A percentile compares a stretch with the other conserved stretches of the same genome.
phyloP scores from a whole-genome alignment of 129 eudicot species.

The Logfia minima region DNA sequence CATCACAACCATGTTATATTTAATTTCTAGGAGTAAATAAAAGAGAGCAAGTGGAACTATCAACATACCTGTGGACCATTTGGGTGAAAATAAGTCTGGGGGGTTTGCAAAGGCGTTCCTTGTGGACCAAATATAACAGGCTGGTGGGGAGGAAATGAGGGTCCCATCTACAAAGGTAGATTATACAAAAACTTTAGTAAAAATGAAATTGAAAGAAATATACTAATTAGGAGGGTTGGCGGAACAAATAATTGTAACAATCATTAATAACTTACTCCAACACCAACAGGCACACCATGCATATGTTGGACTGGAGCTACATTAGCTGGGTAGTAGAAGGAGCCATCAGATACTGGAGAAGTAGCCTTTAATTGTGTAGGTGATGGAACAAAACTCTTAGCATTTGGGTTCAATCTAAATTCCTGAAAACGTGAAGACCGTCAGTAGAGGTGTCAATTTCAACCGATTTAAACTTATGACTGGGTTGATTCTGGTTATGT shows the following conservation, averaged over 20 bases:
- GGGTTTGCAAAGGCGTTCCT: slow-evolving; percentile 59
- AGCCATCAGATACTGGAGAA: slow-evolving; percentile 81
- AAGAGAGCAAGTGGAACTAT: background rate
- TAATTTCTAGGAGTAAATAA: background rate
- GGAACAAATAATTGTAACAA: slow-evolving; percentile 1
- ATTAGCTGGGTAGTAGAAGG: slow-evolving; percentile 77
- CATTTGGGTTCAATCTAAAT: slow-evolving; percentile 87
- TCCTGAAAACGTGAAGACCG: slow-evolving; percentile 47
- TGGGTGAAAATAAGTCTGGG: slow-evolving; percentile 69
- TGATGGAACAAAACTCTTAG: slow-evolving; percentile 81
- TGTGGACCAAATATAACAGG: slow-evolving; percentile 82
- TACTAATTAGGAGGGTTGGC: background rate
- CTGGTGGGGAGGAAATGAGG: slow-evolving; percentile 60
- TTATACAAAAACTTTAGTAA: background rate
- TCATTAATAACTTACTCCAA: slow-evolving; percentile 64
- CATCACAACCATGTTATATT: background rate
- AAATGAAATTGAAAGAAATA: slow-evolving; percentile 10
- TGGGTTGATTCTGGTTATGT: background rate
- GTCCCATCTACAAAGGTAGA: slow-evolving; percentile 66
- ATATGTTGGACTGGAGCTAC: slow-evolving; percentile 60
- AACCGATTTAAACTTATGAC: background rate
- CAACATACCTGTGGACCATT: slow-evolving; percentile 78
- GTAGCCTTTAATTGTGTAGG: slow-evolving; percentile 71
- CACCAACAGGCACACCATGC: slow-evolving; percentile 85
- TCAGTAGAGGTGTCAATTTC: background rate